Base-by-base conservation (phyloP, 2,329 filamentous ascomycete species). In the Pochonia chlamydosporia region DNA sequence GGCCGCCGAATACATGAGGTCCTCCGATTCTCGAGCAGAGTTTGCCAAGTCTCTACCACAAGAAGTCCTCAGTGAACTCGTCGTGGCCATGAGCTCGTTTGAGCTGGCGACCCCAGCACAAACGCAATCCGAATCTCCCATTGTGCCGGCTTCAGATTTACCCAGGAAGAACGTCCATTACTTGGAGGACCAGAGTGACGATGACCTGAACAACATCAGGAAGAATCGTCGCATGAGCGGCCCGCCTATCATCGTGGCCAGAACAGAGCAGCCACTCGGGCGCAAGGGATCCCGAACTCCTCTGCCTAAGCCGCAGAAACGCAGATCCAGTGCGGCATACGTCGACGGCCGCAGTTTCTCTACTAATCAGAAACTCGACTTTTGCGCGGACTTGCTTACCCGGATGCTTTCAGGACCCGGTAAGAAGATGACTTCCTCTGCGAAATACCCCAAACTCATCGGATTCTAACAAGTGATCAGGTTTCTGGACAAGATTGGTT, bases 401-500 rank as follows among this genome's bases (percentile, higher is more conserved):
- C 70, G 79, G 25, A 84, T 84, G 81, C 66, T 83, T 0, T 79
- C 76, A 2, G 80, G 79, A 0, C 80, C 81, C 50, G 78, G 78
- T 79, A 67, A 53, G 63, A 50, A 33, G n/a, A 6, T 4, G 5
- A 14, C 30, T 14, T 14, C 5, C 13, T 5, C 9, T n/a, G 13
- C 13, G 16, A 6, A n/a, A n/a, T n/a, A n/a, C 16, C 3, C 30
- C 9, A 33, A 11, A 36, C 18, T 20, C 10, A 36, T n/a, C 18
- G 13, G 23, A 20, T 23, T 18, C 23, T 21, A 36, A 43, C 18
- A 36, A 24, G 4, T 16, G 14, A 2, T 21, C 44, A 81, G 79
- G 81, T 6, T 84, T 81, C 60, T 84, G 81, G 81, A 84, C 81
- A 0, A 76, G 80, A n/a, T 70, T 83, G 1, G 79, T 84, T 3